phyloP scores from a whole-genome alignment of 169 alveolate genomes.

The Plasmodium berghei region DNA sequence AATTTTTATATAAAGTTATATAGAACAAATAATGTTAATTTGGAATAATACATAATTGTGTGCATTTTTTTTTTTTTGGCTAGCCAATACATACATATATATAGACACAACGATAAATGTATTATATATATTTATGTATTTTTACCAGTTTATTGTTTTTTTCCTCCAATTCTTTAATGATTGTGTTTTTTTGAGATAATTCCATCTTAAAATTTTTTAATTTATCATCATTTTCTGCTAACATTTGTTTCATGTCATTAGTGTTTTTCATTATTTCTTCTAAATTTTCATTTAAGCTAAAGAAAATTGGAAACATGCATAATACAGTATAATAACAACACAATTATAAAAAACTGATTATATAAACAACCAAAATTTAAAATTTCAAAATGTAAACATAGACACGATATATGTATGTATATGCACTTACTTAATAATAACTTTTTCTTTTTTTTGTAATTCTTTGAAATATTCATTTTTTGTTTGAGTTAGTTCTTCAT shows the following conservation, averaged over 20 bases:
- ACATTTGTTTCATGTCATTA: slow-evolving; percentile 42
- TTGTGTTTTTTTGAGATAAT: slow-evolving; percentile 31
- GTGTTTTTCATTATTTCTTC: slow-evolving; percentile 48
- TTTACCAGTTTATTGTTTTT: slow-evolving; percentile 14
- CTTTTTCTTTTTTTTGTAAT: slow-evolving; percentile 46
- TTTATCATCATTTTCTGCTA: slow-evolving; percentile 41
- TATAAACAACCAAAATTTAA: background rate
- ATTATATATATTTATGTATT: background rate
- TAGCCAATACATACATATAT: slow-evolving; percentile 3
- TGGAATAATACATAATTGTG: too few relatives aligned
- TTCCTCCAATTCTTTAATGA: slow-evolving; percentile 34
- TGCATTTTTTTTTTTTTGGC: slow-evolving; percentile 15
- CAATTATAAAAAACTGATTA: too few relatives aligned
- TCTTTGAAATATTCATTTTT: slow-evolving; percentile 49
- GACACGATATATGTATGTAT: background rate
- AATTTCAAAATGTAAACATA: too few relatives aligned
- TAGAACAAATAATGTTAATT: too few relatives aligned
- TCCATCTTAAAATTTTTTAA: slow-evolving; percentile 11
- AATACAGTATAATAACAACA: background rate
- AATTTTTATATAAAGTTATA: background rate
- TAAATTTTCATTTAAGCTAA: slow-evolving; percentile 32
- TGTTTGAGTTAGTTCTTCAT: slow-evolving; percentile 42
- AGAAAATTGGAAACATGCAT: background rate
- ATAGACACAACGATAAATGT: background rate
- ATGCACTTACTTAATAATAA: slow-evolving; percentile 24